Percentiles rank a stretch among this genome's conserved stretches.
phyloP scores from a whole-genome alignment of 2,329 filamentous ascomycete genomes.

The Venturia aucupariae region DNA sequence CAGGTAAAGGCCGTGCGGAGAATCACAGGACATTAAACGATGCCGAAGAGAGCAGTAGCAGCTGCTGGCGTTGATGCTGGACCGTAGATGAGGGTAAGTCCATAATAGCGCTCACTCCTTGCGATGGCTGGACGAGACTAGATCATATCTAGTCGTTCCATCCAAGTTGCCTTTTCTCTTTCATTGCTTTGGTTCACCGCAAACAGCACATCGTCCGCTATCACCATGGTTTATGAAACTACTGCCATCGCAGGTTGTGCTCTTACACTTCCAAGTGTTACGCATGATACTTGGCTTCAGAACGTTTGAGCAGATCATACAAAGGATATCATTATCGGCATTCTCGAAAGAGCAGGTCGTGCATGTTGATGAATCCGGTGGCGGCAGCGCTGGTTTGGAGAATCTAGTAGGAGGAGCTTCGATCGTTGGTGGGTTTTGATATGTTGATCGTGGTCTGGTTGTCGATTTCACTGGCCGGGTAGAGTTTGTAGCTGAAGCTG shows the following conservation, averaged over 20 bases:
- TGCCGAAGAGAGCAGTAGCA: background rate
- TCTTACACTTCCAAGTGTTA: slow-evolving; percentile 55
- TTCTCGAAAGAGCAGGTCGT: slow-evolving; percentile 62
- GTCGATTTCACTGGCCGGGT: background rate
- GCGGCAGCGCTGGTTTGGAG: slow-evolving; percentile 5
- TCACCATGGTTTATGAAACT: slow-evolving; percentile 61
- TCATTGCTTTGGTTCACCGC: slow-evolving; percentile 38
- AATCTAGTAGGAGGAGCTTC: background rate
- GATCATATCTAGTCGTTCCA: no score
- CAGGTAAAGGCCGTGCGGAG: background rate
- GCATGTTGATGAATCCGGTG: slow-evolving; percentile 32
- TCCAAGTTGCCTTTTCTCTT: background rate
- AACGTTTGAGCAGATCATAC: slow-evolving; percentile 62
- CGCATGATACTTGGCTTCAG: slow-evolving; percentile 46
- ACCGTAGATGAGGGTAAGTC: background rate
- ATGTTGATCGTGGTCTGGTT: background rate
- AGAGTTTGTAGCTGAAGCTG: background rate
- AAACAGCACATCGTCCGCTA: slow-evolving; percentile 60
- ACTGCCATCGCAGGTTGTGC: slow-evolving; percentile 44
- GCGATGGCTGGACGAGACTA: background rate
- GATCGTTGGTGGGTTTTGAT: background rate
- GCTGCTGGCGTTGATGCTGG: background rate
- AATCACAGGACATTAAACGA: background rate
- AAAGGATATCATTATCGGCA: slow-evolving; percentile 45
- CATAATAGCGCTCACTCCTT: background rate